Evolutionary conservation across 2,329 filamentous ascomycete species (phyloP).

Genomic region (Hymenoscyphus occultus): DNA sequence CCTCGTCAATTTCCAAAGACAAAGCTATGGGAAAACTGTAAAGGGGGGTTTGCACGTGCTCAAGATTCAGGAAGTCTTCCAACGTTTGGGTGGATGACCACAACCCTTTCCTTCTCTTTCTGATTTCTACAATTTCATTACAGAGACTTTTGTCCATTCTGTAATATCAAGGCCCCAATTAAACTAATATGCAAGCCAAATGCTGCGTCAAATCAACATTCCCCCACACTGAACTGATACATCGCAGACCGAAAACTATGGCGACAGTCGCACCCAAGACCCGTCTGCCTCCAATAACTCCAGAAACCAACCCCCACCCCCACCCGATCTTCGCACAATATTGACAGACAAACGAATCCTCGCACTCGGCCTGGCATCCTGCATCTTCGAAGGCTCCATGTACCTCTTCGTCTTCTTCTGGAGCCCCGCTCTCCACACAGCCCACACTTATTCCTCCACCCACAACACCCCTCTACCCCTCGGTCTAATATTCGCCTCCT

Average conservation of each 20-base stretch:
- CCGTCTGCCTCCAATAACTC: neutral
- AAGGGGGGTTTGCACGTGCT: neutral
- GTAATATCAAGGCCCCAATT: too few species aligned
- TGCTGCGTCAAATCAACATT: neutral
- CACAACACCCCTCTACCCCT: slow-evolving; percentile 43
- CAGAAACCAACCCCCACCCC: slow-evolving; percentile 20
- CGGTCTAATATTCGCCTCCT: slow-evolving; percentile 54
- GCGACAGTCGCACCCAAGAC: slow-evolving; percentile 32
- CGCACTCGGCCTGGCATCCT: slow-evolving; percentile 50
- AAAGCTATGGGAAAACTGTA: neutral
- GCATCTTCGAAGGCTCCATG: slow-evolving; percentile 59
- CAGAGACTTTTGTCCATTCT: too few species aligned
- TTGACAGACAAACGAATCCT: slow-evolving; percentile 47
- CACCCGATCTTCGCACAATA: slow-evolving; percentile 23
- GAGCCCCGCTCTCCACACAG: slow-evolving; percentile 51
- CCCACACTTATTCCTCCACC: slow-evolving; percentile 39
- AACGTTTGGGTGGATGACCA: too few species aligned
- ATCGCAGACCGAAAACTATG: slow-evolving; percentile 50
- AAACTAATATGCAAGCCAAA: too few species aligned
- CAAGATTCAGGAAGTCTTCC: neutral
- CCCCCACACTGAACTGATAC: neutral
- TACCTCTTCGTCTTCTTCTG: slow-evolving; percentile 64
- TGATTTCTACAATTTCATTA: too few species aligned
- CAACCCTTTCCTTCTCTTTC: too few species aligned
- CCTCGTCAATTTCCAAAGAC: neutral